phyloP scores from a whole-genome alignment of 2,329 filamentous ascomycete species.

The Alternaria metachromatica region DNA sequence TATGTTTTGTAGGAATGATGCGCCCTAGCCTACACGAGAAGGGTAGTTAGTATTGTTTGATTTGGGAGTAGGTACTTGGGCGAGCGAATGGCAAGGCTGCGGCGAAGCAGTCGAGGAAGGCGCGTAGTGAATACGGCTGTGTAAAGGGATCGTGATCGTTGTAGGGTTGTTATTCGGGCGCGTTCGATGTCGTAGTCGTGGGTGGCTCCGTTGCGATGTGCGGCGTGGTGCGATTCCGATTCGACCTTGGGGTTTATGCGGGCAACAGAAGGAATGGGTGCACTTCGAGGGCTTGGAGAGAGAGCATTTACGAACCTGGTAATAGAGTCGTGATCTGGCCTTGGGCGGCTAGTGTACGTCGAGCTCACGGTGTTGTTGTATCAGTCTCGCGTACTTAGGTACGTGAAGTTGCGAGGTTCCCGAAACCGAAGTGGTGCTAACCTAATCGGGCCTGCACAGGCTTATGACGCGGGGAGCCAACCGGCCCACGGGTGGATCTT shows the following conservation, averaged over 20 bases:
- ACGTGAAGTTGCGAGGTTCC: conserved; percentile 23
- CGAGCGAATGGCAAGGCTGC: background rate
- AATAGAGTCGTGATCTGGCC: conserved; percentile 1
- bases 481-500: conserved; percentile 9
- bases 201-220: conserved; percentile 13
- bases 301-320: conserved; percentile 20
- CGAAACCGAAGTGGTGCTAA: conserved; percentile 21
- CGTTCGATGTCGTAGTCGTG: conserved; percentile 1
- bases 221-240: conserved; percentile 15
- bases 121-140: background rate
- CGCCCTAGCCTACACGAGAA: conserved; percentile 53
- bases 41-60: conserved; percentile 17
- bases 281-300: conserved; percentile 53
- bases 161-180: background rate
- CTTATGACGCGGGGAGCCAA: conserved; percentile 15
- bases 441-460: conserved; percentile 6
- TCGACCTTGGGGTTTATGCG: conserved; percentile 30
- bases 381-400: conserved; percentile 26
- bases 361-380: conserved; percentile 10
- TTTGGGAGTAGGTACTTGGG: background rate
- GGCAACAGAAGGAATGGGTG: conserved; percentile 47
- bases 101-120: background rate
- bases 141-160: background rate
- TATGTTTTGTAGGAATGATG: conserved; percentile 61
- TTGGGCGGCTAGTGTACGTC: conserved; percentile 4